A percentile compares a stretch with the other conserved stretches of the same genome.
Conservation (phyloP, 495 filamentous ascomycete species). For the Aspergillus leporis region DNA sequence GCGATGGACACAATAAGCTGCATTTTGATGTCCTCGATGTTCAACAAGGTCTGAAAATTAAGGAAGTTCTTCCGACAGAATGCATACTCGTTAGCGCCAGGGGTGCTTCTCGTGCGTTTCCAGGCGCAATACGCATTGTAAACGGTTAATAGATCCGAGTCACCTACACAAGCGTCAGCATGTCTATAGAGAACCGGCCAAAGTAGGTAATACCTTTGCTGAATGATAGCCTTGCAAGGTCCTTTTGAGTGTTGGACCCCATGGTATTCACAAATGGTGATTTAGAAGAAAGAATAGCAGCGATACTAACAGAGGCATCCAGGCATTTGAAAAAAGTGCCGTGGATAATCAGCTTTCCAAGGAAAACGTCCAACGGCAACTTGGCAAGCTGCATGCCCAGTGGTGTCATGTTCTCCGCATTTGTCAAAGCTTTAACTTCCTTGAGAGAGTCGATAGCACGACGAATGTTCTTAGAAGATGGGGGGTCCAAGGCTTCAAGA, state of each 20-base stretch:
- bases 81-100: slow-evolving; percentile 67
- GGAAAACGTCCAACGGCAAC: slow-evolving; percentile 87
- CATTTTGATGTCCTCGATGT: slow-evolving; percentile 92
- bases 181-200: not conserved
- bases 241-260: slow-evolving; percentile 76
- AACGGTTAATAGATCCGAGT: slow-evolving; percentile 87
- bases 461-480: slow-evolving; percentile 85
- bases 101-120: slow-evolving; percentile 72
- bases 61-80: slow-evolving; percentile 95
- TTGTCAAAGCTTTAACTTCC: slow-evolving; percentile 87
- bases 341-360: slow-evolving; percentile 88
- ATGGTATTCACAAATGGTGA: slow-evolving; percentile 88
- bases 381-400: slow-evolving; percentile 84
- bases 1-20: slow-evolving; percentile 80
- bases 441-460: slow-evolving; percentile 88
- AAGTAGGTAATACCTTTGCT: slow-evolving; percentile 51
- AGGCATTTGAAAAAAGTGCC: slow-evolving; percentile 84
- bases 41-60: slow-evolving; percentile 74
- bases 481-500: slow-evolving; percentile 86
- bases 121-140: slow-evolving; percentile 93
- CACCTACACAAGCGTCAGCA: slow-evolving; percentile 48
- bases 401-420: slow-evolving; percentile 77
- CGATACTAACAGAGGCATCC: slow-evolving; percentile 85
- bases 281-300: slow-evolving; percentile 90
- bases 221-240: slow-evolving; percentile 73